These are phyloP conservation scores for Auricularia heimuer DNA, from an alignment of 768 basidiomycete genomes.

Conservation along the genomic window DNA sequence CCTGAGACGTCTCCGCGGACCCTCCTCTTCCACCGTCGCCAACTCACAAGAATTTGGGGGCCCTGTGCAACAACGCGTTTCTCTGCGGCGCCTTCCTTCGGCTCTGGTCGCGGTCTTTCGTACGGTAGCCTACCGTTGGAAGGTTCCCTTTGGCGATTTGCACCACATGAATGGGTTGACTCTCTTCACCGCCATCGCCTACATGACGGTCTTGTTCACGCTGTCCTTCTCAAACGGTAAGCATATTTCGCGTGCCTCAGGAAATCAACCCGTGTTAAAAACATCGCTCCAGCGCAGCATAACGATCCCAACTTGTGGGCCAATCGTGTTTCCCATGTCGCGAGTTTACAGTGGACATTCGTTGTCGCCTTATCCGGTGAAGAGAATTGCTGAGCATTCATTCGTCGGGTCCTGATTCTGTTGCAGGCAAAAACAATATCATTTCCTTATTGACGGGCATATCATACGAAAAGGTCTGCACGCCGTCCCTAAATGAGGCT, in stretches of 20 bases:
- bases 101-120: conserved; percentile 36
- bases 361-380: not conserved
- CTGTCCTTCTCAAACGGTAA: not conserved
- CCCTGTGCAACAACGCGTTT: conserved; percentile 5
- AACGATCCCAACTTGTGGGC: not conserved
- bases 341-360: not conserved
- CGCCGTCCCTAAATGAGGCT: not conserved
- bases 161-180: not conserved
- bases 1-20: not conserved
- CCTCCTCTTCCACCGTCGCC: not conserved
- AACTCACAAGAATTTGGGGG: not conserved
- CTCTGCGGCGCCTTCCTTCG: conserved; percentile 24
- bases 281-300: not conserved
- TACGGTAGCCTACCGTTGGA: conserved; percentile 27
- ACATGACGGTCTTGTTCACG: not conserved
- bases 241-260: not conserved
- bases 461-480: not conserved
- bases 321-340: not conserved
- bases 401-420: not conserved
- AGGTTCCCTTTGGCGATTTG: not conserved
- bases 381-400: not conserved
- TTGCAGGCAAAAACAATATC: not conserved
- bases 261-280: not conserved
- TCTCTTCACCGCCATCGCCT: not conserved
- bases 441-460: not conserved